These are phyloP conservation scores for Dacryopinax primogenitus DNA, from an alignment of 768 basidiomycete species.

Conservation along the genomic window DNA sequence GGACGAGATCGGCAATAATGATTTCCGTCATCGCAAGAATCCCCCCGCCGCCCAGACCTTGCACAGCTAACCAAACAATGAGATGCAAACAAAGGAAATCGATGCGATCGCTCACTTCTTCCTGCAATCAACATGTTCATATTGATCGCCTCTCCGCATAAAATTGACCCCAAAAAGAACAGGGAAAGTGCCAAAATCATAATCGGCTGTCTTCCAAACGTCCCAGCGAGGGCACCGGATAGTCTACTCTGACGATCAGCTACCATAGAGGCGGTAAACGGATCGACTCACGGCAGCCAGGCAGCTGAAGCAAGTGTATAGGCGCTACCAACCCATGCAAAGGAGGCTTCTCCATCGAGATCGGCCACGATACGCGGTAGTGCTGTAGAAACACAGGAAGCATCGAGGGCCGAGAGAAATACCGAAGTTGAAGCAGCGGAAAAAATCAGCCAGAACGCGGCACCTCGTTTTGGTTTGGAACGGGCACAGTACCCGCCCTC, in stretches of 20 bases:
- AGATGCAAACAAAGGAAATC: not conserved
- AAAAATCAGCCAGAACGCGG: slow-evolving; percentile 24
- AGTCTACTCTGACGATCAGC: not conserved
- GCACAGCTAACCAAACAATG: not conserved
- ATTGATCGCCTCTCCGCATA: slow-evolving; percentile 20
- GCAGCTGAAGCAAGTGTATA: slow-evolving; percentile 35
- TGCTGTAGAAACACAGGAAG: slow-evolving; percentile 22
- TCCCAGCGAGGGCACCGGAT: slow-evolving; percentile 23
- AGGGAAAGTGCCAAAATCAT: slow-evolving; percentile 25
- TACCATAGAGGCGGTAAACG: not conserved
- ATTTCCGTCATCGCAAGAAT: not conserved
- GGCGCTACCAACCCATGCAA: slow-evolving; percentile 35
- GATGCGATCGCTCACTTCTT: slow-evolving; percentile 10
- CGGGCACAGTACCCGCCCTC: not conserved
- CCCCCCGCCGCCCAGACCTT: not conserved
- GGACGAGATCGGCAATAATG: not conserved
- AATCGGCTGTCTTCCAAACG: slow-evolving; percentile 31
- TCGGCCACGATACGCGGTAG: slow-evolving; percentile 20
- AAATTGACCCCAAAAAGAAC: slow-evolving; percentile 24
- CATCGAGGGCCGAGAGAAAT: slow-evolving; percentile 25
- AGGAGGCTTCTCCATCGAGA: slow-evolving; percentile 18
- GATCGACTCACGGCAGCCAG: slow-evolving; percentile 28
- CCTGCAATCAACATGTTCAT: slow-evolving; percentile 21
- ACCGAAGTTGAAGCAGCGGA: slow-evolving; percentile 18
- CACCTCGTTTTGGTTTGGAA: not conserved